Percentiles rank a stretch among this genome's conserved stretches.
Conservation (phyloP, 2,329 filamentous ascomycete species). For the Colletotrichum filicis region DNA sequence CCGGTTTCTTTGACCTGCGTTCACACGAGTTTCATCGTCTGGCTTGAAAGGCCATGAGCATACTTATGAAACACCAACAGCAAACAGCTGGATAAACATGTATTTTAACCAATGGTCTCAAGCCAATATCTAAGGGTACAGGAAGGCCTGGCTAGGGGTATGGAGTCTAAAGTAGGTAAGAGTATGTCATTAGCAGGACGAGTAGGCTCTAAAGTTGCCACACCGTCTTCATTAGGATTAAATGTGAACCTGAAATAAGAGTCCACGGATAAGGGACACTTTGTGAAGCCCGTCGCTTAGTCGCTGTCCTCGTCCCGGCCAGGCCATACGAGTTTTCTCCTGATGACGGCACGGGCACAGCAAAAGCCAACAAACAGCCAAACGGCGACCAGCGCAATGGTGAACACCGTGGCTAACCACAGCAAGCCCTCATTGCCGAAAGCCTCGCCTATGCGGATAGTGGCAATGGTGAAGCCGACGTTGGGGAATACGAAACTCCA, state of each 20-base stretch:
- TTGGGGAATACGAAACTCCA: slow-evolving; percentile 73
- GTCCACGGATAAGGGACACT: too few relatives aligned
- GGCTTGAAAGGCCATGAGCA: neutral
- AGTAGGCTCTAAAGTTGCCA: neutral
- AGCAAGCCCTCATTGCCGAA: slow-evolving; percentile 58
- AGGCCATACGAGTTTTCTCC: slow-evolving; percentile 58
- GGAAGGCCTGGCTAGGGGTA: neutral
- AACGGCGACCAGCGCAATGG: slow-evolving; percentile 58
- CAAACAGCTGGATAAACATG: neutral
- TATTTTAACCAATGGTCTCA: neutral
- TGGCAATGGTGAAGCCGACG: slow-evolving; percentile 64
- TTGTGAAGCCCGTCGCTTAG: neutral
- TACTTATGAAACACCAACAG: neutral
- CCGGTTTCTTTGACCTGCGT: too few relatives aligned
- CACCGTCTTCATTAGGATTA: neutral
- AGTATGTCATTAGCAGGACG: neutral
- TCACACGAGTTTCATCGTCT: neutral
- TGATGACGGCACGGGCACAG: slow-evolving; percentile 55
- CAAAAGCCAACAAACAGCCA: slow-evolving; percentile 59
- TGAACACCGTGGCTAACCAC: slow-evolving; percentile 61
- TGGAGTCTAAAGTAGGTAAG: neutral
- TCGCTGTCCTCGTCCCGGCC: slow-evolving; percentile 38
- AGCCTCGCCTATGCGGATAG: slow-evolving; percentile 60
- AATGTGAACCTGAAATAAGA: too few relatives aligned
- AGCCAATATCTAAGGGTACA: too few relatives aligned